Evolutionary conservation across 768 basidiomycete genomes (phyloP), one percentile per base, ranked within the genome.

Genomic region (Podaxis sp.): DNA sequence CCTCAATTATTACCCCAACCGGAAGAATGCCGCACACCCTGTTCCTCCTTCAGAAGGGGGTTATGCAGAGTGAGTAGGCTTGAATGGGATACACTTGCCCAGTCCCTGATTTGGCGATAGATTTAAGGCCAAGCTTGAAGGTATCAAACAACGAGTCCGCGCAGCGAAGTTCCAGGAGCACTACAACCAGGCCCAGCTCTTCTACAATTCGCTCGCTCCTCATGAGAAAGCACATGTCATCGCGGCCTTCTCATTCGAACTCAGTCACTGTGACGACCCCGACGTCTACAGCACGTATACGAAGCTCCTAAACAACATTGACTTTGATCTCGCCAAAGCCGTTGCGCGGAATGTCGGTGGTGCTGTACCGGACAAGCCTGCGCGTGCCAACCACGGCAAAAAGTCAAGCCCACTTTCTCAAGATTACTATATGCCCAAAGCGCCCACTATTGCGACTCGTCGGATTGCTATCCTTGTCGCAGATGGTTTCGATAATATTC

Each of bases 1-100:
- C 4, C 72, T 88, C 66, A 93, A 93, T 66, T 95, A 95, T 68
- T 90, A 84, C 82, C 94, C 94, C 0, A 95, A 95, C 69, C 82
- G 93, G 10, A 78, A 81, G 48, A 70, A 76, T 10, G 69, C 76
- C 4, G 80, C 78, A 11, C 73, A 72, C 11, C 87, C 88, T 0
- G 77, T 81, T 13, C 70, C 80, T 11, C 66, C 73, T 0, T 69
- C 74, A 1, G 62, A 84, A 4, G 90, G 89, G 7, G 89, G 83
- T 28, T 87, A 86, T 62, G 52, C 67, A 1, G 86, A 87, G 82
- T 85, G 62, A 36, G 82, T 73, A 32, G 1, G 14, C 3, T 10
- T 28, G 5, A 36, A n/a, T 25, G 2, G 11, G 25, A 46, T 35
- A 14, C 36, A 9, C 28, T 13, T 21, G 18, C 32, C 18, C 2